Conservation (phyloP, 768 basidiomycete species). For the Rhodotorula graminis region DNA sequence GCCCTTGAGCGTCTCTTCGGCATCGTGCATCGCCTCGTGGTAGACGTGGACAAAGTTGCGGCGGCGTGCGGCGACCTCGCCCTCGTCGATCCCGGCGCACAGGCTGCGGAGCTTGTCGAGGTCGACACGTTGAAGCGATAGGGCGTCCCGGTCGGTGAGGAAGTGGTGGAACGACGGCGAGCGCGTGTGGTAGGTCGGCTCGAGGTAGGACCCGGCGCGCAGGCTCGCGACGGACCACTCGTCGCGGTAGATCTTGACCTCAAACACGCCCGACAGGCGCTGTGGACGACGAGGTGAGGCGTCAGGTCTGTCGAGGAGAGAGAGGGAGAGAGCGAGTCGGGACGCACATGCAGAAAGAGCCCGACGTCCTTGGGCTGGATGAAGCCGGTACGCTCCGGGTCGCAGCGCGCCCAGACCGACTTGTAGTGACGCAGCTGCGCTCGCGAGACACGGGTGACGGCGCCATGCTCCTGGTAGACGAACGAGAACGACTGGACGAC, state of each 20-base stretch:
- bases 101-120: constrained; percentile 58
- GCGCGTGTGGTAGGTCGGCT: constrained; percentile 14
- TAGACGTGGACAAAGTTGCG: constrained; percentile 69
- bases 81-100: constrained; percentile 63
- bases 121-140: constrained; percentile 57
- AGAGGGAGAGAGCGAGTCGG: neutral
- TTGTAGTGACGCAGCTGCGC: constrained; percentile 93
- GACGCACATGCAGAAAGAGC: constrained; percentile 73
- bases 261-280: constrained; percentile 81
- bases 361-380: constrained; percentile 66
- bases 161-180: constrained; percentile 42
- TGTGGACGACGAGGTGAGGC: constrained; percentile 43
- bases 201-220: constrained; percentile 51
- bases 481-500: constrained; percentile 78
- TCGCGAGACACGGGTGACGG: constrained; percentile 74
- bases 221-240: constrained; percentile 64
- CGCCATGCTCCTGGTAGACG: constrained; percentile 79
- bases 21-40: constrained; percentile 67
- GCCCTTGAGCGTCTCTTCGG: constrained; percentile 65
- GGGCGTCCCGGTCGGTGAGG: constrained; percentile 25
- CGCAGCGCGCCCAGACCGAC: constrained; percentile 83
- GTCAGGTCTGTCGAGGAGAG: neutral
- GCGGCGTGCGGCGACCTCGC: constrained; percentile 61
- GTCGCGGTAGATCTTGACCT: constrained; percentile 74
- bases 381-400: constrained; percentile 71